Percentiles rank a stretch among this genome's conserved stretches.
Conservation (phyloP, 345 rosid species). For the Pseudoturritis turrita region DNA sequence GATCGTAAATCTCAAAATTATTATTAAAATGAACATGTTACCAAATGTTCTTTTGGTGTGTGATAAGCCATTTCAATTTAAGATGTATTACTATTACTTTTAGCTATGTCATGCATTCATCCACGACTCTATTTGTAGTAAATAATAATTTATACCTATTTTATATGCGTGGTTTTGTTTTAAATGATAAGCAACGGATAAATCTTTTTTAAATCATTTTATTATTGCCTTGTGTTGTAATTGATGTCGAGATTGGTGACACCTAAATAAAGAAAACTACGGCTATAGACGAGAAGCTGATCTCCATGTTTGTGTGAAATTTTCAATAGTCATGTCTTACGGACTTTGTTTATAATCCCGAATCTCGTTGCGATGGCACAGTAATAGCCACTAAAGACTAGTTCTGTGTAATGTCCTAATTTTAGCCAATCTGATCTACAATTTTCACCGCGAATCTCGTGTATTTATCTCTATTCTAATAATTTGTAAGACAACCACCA, state of each 20-base stretch:
- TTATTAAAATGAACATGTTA: background rate
- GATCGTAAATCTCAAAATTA: background rate
- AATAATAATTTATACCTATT: too few species aligned
- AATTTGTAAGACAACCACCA: background rate
- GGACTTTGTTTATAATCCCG: background rate
- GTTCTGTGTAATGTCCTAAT: background rate
- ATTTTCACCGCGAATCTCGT: background rate
- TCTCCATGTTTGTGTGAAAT: background rate
- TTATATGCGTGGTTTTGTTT: too few species aligned
- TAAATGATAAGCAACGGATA: too few species aligned
- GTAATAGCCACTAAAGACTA: background rate
- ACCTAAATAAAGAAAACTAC: background rate
- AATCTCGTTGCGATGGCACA: background rate
- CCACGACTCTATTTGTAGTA: background rate
- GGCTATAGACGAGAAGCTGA: background rate
- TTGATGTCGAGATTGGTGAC: background rate
- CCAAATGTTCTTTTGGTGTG: constrained; percentile 6
- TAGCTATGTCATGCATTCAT: background rate
- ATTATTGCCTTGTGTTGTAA: background rate
- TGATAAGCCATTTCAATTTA: background rate
- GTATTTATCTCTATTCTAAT: background rate
- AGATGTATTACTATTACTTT: too few species aligned
- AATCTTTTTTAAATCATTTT: too few species aligned
- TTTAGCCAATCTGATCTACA: background rate
- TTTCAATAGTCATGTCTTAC: background rate